Evolutionary conservation across 2,329 filamentous ascomycete species (phyloP).

Genomic region (Pseudogymnoascus sp.): DNA sequence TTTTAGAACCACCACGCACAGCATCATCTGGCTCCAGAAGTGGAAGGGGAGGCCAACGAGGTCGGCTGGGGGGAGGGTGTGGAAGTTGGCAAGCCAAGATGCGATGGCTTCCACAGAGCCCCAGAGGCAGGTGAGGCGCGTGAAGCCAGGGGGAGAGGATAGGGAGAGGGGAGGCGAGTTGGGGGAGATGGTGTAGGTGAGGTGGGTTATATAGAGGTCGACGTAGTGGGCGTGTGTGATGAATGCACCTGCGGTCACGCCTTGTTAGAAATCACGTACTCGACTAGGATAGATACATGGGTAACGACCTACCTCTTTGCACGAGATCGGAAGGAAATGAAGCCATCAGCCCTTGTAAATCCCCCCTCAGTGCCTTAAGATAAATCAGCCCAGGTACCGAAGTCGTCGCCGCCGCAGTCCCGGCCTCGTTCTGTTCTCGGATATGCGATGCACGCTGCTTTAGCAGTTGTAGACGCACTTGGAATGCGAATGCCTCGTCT

Average conservation of each 20-base stretch:
- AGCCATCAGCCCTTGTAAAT: constrained; percentile 27
- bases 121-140: constrained; percentile 30
- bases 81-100: constrained; percentile 29
- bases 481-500: constrained; percentile 28
- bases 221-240: constrained; percentile 12
- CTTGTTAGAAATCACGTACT: too few species aligned
- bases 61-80: constrained; percentile 20
- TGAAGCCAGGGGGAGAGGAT: constrained; percentile 20
- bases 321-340: constrained; percentile 22
- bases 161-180: constrained; percentile 16
- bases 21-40: constrained; percentile 32
- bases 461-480: constrained; percentile 32
- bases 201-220: constrained; percentile 18
- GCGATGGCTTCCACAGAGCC: constrained; percentile 29
- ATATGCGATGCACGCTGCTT: constrained; percentile 26
- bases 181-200: constrained; percentile 22
- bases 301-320: constrained; percentile 18
- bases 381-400: constrained; percentile 21
- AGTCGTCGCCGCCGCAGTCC: constrained; percentile 13
- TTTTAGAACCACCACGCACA: constrained; percentile 29
- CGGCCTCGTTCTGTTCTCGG: constrained; percentile 25
- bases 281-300: too few species aligned
- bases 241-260: constrained; percentile 13
- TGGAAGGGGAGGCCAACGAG: constrained; percentile 29
- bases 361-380: constrained; percentile 25